Evolutionary conservation across 768 basidiomycete species (phyloP).

Genomic region (Amanita polypyramis): DNA sequence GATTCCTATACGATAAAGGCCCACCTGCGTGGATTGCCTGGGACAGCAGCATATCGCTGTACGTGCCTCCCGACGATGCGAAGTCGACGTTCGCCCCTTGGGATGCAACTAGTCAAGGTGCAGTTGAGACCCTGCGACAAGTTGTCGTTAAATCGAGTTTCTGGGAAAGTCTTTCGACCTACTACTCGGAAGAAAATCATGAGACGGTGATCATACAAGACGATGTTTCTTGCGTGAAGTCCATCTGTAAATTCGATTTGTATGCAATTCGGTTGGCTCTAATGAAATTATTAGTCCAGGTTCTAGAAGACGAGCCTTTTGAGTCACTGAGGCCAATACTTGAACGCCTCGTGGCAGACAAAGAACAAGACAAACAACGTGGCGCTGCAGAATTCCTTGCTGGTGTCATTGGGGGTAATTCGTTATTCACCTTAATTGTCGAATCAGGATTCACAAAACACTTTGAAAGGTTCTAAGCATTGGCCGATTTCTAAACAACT

Average conservation of each 20-base stretch:
- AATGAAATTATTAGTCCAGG: conserved; percentile 42
- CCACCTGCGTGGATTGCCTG: conserved; percentile 65
- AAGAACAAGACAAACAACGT: conserved; percentile 80
- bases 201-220: conserved; percentile 55
- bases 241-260: conserved; percentile 44
- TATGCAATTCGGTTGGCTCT: conserved; percentile 1
- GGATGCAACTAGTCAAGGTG: conserved; percentile 41
- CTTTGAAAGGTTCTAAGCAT: conserved; percentile 61
- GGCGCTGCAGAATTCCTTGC: conserved; percentile 81
- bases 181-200: conserved; percentile 73
- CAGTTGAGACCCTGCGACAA: conserved; percentile 39
- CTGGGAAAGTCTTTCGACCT: conserved; percentile 59
- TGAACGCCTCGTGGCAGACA: conserved; percentile 52
- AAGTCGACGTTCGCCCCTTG: conserved; percentile 49
- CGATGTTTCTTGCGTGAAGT: conserved; percentile 64
- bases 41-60: conserved; percentile 33
- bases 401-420: conserved; percentile 51
- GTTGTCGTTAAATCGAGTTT: conserved; percentile 37
- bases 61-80: conserved; percentile 33
- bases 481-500: conserved; percentile 70
- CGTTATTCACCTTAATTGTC: not conserved
- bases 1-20: conserved; percentile 45
- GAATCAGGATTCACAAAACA: conserved; percentile 10
- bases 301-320: conserved; percentile 68
- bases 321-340: conserved; percentile 49